These are phyloP conservation scores for Geranium rotundifolium DNA, from an alignment of 345 rosid species.

Conservation along the genomic window DNA sequence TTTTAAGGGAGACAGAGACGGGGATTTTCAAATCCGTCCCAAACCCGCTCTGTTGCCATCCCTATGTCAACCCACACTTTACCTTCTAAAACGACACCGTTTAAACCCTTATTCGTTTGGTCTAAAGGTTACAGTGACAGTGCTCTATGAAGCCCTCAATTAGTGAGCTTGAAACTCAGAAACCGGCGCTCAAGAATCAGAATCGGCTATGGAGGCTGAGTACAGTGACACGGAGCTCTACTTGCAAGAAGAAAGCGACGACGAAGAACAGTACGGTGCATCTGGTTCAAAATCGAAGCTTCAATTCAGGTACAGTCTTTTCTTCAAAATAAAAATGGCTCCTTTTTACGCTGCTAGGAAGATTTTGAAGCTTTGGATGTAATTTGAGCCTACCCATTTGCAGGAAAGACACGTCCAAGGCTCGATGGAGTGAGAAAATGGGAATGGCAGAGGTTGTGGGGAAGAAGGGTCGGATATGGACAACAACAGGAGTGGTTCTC, in stretches of 20 bases:
- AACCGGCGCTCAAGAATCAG: neutral
- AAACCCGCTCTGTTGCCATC: too few species aligned
- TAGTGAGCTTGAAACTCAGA: neutral
- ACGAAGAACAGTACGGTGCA: neutral
- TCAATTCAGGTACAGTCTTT: neutral
- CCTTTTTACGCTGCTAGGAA: neutral
- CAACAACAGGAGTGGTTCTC: slow-evolving; percentile 54
- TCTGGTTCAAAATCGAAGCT: neutral
- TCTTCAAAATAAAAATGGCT: neutral
- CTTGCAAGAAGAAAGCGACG: neutral
- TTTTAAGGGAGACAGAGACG: too few species aligned
- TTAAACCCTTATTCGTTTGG: too few species aligned
- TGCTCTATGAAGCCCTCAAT: too few species aligned
- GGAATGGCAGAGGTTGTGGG: slow-evolving; percentile 60
- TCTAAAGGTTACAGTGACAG: too few species aligned
- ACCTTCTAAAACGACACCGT: too few species aligned
- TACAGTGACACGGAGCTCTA: neutral
- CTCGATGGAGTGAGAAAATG: slow-evolving; percentile 42
- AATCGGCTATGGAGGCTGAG: neutral
- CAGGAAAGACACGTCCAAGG: slow-evolving; percentile 55
- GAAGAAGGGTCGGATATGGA: slow-evolving; percentile 79
- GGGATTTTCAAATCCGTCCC: too few species aligned
- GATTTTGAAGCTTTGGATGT: neutral
- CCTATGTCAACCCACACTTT: too few species aligned
- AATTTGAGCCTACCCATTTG: neutral